Evolutionary conservation across 1,284 basidiomycete species (phyloP), one percentile per base, ranked within the genome.

Genomic region (Butyriboletus regius): DNA sequence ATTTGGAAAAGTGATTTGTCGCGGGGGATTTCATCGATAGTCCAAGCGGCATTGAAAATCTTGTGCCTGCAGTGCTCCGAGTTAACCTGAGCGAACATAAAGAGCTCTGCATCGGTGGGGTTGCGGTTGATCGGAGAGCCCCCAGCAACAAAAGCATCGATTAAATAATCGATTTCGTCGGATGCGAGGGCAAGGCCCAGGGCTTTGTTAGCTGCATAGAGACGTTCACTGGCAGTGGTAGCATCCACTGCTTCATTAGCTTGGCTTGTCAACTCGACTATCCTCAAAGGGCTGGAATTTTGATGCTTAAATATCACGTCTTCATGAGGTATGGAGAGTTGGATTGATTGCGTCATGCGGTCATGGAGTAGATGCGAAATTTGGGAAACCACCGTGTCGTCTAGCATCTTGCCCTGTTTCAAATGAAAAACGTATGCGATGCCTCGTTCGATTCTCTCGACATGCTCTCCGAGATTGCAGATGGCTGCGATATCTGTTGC

Each of bases 81-180:
- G 74, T 99, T 99, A 68, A 99, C 95, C 68, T 99, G 96, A 15
- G 96, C 95, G 67, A 98, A 99, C 95, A 98, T 98, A 79, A 98
- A 98, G 17, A 99, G 78, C 68, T 99, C 96, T 13, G 96, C 94
- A 61, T 98, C 95, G 43, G 91, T 98, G 5, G 93, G 93, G 65
- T 91, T 85, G 40, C 91, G 82, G 44, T 74, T 73, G 60, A 86
- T 78, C 1, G 83, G 76, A 8, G 74, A 67, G 20, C 74, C 66
- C 13, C 83, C 84, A 32, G 85, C 75, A 36, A 91, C 77, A 70
- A 93, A 99, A 9, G 90, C 90, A 46, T 91, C 79, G 58, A 96
- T 81, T 55, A 98, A 83, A 69, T 98, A 99, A 60, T 88, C 81
- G 55, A 98, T 91, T 70, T 99, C 95, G 54, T 93, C 88, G 0